Evolutionary conservation across 768 basidiomycete species (phyloP), one percentile per base, ranked within the genome.

Genomic region (Lactarius psammicola): DNA sequence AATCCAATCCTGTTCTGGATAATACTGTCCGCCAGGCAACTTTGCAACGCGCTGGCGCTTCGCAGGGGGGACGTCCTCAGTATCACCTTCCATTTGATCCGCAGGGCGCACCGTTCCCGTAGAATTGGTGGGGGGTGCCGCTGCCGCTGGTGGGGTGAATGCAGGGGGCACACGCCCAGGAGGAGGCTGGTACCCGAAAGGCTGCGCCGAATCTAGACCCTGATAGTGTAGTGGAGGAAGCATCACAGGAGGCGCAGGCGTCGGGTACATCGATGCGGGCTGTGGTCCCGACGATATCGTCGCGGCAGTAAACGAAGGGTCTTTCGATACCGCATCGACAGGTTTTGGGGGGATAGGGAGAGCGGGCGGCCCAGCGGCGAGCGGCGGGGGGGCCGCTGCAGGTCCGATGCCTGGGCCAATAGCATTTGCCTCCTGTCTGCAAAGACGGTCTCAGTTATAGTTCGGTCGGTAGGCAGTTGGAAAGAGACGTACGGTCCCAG

Each of bases 201-300:
- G 87, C 70, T 91, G 89, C 5, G 85, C 81, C 56, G 89, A 84
- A 73, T 89, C 87, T 68, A 87, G 78, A 55, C 88, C 90, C 76
- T 91, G 91, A 76, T 90, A 93, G 76, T 92, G 91, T 67, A 93
- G 78, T n/a, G 89, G 89, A 13, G 89, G 90, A 17, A 87, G 84
- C 89, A 92, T 90, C 38, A 92, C 89, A 8, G 65, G 65, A 30
- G 90, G 90, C 1, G 79, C 75, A 7, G 85, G 81, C 28, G 74
- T 73, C 42, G 84, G 80, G 71, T 85, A 88, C 61, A 83, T 80
- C 0, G 92, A 92, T 17, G 92, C 88, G 15, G 95, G 94, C 70
- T 95, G 95, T 8, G 95, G 95, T 11, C 89, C 95, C 13, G 95
- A 94, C 1, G 94, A 92, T 58, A 97, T 82, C 0, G 90, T 92